Evolutionary conservation across 495 filamentous ascomycete genomes (phyloP).

Genomic region (Filosporella fistucella): DNA sequence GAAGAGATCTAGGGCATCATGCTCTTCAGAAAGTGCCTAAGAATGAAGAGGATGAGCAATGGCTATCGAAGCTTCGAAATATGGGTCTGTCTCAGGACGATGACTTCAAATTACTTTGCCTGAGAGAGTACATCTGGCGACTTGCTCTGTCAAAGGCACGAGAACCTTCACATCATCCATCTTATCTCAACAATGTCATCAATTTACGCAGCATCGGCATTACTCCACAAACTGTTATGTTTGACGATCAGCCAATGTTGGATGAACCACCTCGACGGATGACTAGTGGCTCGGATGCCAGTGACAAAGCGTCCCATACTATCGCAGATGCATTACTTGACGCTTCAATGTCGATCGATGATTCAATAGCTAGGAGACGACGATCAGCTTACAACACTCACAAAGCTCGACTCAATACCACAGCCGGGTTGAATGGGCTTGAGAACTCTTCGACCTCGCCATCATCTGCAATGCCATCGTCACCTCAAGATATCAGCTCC

Average conservation of each 20-base stretch:
- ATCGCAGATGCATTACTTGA: constrained; percentile 90
- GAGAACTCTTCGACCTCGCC: constrained; percentile 12
- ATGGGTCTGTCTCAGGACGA: constrained; percentile 81
- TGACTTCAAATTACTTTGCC: constrained; percentile 80
- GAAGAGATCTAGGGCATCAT: constrained; percentile 33
- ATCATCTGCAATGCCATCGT: constrained; percentile 13
- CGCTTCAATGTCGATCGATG: constrained; percentile 84
- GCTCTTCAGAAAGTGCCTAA: constrained; percentile 49
- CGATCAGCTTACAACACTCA: constrained; percentile 48
- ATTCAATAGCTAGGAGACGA: constrained; percentile 52
- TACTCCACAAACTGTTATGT: constrained; percentile 84
- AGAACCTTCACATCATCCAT: constrained; percentile 34
- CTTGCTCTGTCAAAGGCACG: constrained; percentile 56
- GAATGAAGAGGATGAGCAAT: constrained; percentile 96
- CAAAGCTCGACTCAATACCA: constrained; percentile 37
- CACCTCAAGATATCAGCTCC: constrained; percentile 10
- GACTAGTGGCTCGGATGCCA: constrained; percentile 8
- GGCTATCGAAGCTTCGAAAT: constrained; percentile 78
- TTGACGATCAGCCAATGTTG: constrained; percentile 62
- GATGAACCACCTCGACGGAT: constrained; percentile 34
- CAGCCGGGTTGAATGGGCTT: constrained; percentile 5
- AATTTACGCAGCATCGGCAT: constrained; percentile 65
- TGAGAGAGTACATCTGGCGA: constrained; percentile 91
- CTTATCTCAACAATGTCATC: constrained; percentile 63
- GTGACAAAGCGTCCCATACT: constrained; percentile 56